Conservation (phyloP, 768 basidiomycete genomes). For the Cyclocybe aegerita region DNA sequence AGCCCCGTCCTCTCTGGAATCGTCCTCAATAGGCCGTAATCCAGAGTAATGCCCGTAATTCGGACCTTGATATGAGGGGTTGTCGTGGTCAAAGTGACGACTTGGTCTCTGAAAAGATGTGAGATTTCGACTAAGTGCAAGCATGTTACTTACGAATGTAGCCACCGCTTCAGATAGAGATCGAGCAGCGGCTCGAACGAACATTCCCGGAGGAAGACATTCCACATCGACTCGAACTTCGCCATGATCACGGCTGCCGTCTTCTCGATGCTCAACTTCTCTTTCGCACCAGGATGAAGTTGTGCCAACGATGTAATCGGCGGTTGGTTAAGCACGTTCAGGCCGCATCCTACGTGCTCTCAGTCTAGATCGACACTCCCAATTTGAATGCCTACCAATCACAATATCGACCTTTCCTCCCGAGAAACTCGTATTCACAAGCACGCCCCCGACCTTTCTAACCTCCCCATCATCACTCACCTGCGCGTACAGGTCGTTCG, state of each 20-base stretch:
- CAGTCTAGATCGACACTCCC: neutral
- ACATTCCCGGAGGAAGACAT: constrained; percentile 59
- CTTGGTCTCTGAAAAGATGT: constrained; percentile 59
- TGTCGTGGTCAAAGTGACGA: constrained; percentile 78
- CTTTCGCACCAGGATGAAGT: constrained; percentile 36
- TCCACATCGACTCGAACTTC: constrained; percentile 81
- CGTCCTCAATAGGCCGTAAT: constrained; percentile 86
- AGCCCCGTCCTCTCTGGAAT: constrained; percentile 51
- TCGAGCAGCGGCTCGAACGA: constrained; percentile 82
- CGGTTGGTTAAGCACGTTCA: constrained; percentile 81
- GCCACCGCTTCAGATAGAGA: constrained; percentile 78
- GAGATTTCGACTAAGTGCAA: neutral
- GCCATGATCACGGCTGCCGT: constrained; percentile 74
- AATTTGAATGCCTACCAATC: constrained; percentile 55
- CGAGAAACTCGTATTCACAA: constrained; percentile 87
- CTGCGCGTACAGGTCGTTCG: constrained; percentile 89
- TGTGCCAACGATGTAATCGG: constrained; percentile 84
- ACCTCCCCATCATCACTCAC: constrained; percentile 43
- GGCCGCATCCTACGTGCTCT: constrained; percentile 67
- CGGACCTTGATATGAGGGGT: constrained; percentile 69
- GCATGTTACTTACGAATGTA: constrained; percentile 76
- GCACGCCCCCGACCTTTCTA: constrained; percentile 88
- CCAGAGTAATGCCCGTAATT: constrained; percentile 82
- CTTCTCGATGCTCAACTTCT: constrained; percentile 62
- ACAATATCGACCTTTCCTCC: constrained; percentile 73